These are phyloP conservation scores for Kodamaea arcana DNA, from an alignment of 1,139 yeast species.

Conservation along the genomic window DNA sequence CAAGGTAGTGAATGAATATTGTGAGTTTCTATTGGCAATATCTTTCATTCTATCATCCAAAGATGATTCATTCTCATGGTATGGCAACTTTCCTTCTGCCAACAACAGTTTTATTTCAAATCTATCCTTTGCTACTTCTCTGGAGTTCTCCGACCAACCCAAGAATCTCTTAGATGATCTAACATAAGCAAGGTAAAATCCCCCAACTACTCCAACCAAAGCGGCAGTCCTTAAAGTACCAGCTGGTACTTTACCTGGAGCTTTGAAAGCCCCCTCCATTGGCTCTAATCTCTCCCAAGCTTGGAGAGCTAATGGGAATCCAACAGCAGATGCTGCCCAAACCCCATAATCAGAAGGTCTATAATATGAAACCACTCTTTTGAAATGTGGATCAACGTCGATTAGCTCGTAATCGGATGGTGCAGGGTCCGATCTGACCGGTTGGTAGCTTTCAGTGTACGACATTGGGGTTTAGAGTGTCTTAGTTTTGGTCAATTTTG, in stretches of 20 bases:
- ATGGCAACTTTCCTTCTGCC: slow-evolving; percentile 65
- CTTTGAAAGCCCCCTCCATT: slow-evolving; percentile 54
- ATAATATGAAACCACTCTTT: slow-evolving; percentile 68
- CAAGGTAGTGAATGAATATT: slow-evolving; percentile 59
- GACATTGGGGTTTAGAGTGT: slow-evolving; percentile 27
- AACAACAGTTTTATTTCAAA: slow-evolving; percentile 67
- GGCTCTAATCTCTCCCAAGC: slow-evolving; percentile 66
- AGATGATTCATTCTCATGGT: slow-evolving; percentile 52
- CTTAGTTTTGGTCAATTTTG: slow-evolving; percentile 25
- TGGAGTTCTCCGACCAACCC: slow-evolving; percentile 71
- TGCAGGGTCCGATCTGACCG: slow-evolving; percentile 43
- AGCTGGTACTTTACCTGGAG: slow-evolving; percentile 50
- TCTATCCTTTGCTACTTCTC: slow-evolving; percentile 72
- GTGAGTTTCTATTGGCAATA: slow-evolving; percentile 76
- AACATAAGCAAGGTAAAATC: slow-evolving; percentile 65
- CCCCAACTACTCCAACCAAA: slow-evolving; percentile 63
- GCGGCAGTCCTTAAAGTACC: slow-evolving; percentile 58
- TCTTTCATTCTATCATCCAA: slow-evolving; percentile 72
- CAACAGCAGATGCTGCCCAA: slow-evolving; percentile 66
- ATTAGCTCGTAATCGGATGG: slow-evolving; percentile 51
- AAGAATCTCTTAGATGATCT: slow-evolving; percentile 69
- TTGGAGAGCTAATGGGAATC: slow-evolving; percentile 57
- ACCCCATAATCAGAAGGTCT: slow-evolving; percentile 62
- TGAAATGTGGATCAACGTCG: slow-evolving; percentile 78
- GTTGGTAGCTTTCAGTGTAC: slow-evolving; percentile 37